Conservation (phyloP, 2,329 filamentous ascomycete species). For the Grosmannia serpens region DNA sequence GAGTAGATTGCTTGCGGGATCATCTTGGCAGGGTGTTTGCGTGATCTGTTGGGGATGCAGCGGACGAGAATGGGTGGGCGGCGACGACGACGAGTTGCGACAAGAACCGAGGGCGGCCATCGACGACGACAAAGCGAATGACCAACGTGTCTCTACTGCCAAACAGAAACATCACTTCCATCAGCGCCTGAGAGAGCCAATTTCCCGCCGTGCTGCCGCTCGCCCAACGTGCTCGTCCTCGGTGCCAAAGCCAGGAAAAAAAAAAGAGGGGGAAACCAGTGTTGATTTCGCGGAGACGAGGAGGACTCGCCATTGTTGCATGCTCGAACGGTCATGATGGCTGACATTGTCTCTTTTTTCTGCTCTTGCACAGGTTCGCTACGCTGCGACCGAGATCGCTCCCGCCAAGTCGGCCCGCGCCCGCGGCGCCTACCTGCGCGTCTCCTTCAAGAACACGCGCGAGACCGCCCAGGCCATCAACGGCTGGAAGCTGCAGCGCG, state of each 20-base stretch:
- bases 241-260: background rate
- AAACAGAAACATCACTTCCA: too few species aligned
- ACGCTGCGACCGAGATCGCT: constrained; percentile 83
- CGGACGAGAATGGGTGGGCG: background rate
- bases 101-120: too few species aligned
- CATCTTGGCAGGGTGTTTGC: background rate
- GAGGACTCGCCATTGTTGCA: too few species aligned
- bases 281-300: too few species aligned
- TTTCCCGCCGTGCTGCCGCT: background rate
- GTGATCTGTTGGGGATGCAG: background rate
- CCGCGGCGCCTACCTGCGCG: constrained; percentile 96
- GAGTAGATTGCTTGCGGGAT: background rate
- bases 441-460: constrained; percentile 99
- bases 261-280: background rate
- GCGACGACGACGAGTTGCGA: too few species aligned
- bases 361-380: constrained; percentile 60
- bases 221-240: too few species aligned
- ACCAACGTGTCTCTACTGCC: too few species aligned
- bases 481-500: constrained; percentile 95
- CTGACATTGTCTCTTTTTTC: too few species aligned
- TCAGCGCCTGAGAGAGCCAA: too few species aligned
- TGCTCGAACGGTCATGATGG: too few species aligned
- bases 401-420: constrained; percentile 91
- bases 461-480: constrained; percentile 99
- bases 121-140: background rate